phyloP scores from a whole-genome alignment of 176 grass and related monocot species.

The Juncus effusus region DNA sequence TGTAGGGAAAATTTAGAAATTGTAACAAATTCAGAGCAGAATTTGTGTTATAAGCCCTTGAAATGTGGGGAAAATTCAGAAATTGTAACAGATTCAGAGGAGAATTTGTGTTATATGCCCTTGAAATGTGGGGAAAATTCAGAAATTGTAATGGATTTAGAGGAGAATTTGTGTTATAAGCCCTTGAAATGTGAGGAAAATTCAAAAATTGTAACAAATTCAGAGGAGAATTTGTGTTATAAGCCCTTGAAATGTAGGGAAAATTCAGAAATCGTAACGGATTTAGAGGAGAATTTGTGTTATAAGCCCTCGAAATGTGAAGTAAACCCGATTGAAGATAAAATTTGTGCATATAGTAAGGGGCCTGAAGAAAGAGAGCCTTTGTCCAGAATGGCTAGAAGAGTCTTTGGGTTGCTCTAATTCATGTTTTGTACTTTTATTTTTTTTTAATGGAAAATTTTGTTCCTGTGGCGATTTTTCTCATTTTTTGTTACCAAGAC shows the following conservation, averaged over 20 bases:
- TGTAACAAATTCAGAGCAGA: conserved; percentile 11
- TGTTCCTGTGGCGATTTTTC: no score
- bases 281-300: conserved; percentile 1
- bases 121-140: neutral
- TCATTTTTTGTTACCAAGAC: no score
- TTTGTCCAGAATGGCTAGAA: conserved; percentile 45
- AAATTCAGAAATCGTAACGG: conserved; percentile 14
- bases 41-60: neutral
- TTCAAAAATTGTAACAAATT: neutral
- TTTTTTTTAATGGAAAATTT: no score
- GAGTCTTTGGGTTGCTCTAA: conserved; percentile 61
- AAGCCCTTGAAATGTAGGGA: neutral
- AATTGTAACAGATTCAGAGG: conserved; percentile 2
- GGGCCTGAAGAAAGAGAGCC: conserved; percentile 30
- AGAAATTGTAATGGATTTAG: no score
- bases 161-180: no score
- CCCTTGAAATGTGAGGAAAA: neutral
- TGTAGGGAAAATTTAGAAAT: conserved; percentile 11
- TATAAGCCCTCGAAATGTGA: neutral
- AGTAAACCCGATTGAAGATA: conserved; percentile 8
- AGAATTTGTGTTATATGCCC: conserved; percentile 19
- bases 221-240: neutral
- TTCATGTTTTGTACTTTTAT: neutral
- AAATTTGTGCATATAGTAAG: conserved; percentile 16
- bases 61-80: neutral